Conservation (phyloP, 768 basidiomycete genomes). For the Strobilomyces echinocephalus region DNA sequence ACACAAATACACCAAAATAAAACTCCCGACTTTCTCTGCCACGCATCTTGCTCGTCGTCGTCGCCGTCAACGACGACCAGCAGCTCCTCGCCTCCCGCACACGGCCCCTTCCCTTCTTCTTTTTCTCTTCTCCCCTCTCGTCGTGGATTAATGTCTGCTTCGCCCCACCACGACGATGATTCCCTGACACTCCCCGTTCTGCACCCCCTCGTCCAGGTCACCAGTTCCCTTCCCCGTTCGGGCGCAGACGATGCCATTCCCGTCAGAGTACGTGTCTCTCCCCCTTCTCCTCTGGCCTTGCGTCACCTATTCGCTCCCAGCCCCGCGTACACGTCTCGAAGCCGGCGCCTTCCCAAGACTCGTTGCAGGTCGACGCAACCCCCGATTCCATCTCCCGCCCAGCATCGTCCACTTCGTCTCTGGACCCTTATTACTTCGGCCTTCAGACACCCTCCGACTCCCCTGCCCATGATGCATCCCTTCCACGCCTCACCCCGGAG, state of each 20-base stretch:
- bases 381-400: conserved; percentile 52
- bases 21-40: conserved; percentile 23
- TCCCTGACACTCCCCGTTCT: conserved; percentile 18
- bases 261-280: conserved; percentile 11
- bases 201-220: conserved; percentile 41
- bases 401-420: conserved; percentile 69
- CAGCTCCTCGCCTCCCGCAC: background rate
- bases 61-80: conserved; percentile 31
- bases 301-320: conserved; percentile 24
- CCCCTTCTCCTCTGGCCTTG: background rate
- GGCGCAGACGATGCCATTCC: conserved; percentile 3
- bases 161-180: conserved; percentile 37
- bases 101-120: conserved; percentile 22
- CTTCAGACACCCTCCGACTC: conserved; percentile 65
- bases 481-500: conserved; percentile 59
- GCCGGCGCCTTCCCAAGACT: conserved; percentile 30
- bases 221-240: conserved; percentile 28
- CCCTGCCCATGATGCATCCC: conserved; percentile 39
- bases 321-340: conserved; percentile 48
- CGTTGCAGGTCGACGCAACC: conserved; percentile 41
- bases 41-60: conserved; percentile 25
- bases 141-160: conserved; percentile 35
- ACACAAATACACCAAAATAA: conserved; percentile 23
- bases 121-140: conserved; percentile 14
- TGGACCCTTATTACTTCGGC: conserved; percentile 89